Percentiles rank a stretch among this genome's conserved stretches.
Evolutionary conservation across 129 eudicot genomes (phyloP).

Genomic region (Chrysanthemum makinoi): DNA sequence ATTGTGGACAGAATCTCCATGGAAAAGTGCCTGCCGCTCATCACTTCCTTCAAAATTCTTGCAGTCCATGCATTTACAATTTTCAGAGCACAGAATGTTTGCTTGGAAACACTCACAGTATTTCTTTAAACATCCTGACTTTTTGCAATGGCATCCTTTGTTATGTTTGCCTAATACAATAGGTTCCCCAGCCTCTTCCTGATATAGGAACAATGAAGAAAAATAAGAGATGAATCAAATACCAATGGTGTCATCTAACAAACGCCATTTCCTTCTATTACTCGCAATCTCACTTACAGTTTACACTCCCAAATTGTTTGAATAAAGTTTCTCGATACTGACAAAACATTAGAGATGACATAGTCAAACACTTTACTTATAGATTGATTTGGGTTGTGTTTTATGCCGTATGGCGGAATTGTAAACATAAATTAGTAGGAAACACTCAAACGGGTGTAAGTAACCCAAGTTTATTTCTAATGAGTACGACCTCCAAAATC

Average conservation of each 20-base stretch:
- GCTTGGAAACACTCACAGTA: conserved; percentile 96
- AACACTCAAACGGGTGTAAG: too few species aligned
- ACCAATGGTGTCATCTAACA: neutral
- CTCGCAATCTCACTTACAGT: neutral
- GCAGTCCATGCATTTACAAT: conserved; percentile 90
- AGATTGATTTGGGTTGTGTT: too few species aligned
- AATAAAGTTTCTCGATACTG: neutral
- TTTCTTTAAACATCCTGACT: conserved; percentile 88
- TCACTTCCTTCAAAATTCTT: conserved; percentile 85
- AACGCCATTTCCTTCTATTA: neutral
- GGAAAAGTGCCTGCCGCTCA: conserved; percentile 61
- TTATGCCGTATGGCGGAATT: too few species aligned
- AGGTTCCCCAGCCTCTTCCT: conserved; percentile 51
- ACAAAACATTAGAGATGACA: neutral
- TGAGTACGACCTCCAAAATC: too few species aligned
- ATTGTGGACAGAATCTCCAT: conserved; percentile 34
- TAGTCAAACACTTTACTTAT: too few species aligned
- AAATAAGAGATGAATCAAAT: neutral
- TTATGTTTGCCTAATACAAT: conserved; percentile 49
- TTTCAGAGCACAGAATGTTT: conserved; percentile 77
- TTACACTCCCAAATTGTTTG: neutral
- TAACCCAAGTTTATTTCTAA: too few species aligned
- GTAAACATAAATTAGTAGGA: too few species aligned
- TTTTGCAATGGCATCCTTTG: conserved; percentile 93
- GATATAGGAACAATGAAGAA: conserved; percentile 1